phyloP scores from a whole-genome alignment of 148 eudicot genomes.

The Silene conica region DNA sequence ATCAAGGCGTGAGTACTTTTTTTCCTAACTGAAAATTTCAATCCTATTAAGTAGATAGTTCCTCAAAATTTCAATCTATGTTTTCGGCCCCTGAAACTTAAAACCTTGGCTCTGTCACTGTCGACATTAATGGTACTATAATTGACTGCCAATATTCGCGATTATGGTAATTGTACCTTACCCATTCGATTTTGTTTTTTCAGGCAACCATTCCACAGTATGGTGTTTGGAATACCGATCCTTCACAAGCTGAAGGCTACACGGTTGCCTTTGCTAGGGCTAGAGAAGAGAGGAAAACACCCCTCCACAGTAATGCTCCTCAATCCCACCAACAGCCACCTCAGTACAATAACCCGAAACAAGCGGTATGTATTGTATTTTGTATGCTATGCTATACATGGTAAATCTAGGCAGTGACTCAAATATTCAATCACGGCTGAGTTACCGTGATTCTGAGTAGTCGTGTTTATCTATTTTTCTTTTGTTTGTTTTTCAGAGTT shows the following conservation, averaged over 20 bases:
- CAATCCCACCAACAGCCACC: slow-evolving; percentile 16
- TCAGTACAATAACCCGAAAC: slow-evolving; percentile 4
- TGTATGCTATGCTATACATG: neutral
- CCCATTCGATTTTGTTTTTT: neutral
- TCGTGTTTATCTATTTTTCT: neutral
- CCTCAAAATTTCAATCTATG: too few relatives aligned
- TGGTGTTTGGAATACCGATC: slow-evolving; percentile 37
- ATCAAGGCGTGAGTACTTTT: slow-evolving; percentile 45
- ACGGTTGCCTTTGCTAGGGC: slow-evolving; percentile 31
- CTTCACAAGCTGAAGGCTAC: slow-evolving; percentile 35
- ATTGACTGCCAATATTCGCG: too few relatives aligned
- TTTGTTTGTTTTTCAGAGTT: slow-evolving; percentile 25
- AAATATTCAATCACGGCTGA: too few relatives aligned
- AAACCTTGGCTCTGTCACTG: too few relatives aligned
- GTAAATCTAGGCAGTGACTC: neutral
- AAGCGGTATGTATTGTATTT: slow-evolving; percentile 14
- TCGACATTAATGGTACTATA: too few relatives aligned
- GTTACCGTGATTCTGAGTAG: neutral
- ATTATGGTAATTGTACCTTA: too few relatives aligned
- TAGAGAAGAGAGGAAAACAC: slow-evolving; percentile 30
- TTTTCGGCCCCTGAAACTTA: too few relatives aligned
- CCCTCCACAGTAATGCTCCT: slow-evolving; percentile 9
- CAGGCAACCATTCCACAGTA: slow-evolving; percentile 36
- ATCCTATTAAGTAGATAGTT: too few relatives aligned
- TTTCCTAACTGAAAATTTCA: neutral